Conservation (phyloP, 208 protist species). For the Acanthamoeba culbertsoni region DNA sequence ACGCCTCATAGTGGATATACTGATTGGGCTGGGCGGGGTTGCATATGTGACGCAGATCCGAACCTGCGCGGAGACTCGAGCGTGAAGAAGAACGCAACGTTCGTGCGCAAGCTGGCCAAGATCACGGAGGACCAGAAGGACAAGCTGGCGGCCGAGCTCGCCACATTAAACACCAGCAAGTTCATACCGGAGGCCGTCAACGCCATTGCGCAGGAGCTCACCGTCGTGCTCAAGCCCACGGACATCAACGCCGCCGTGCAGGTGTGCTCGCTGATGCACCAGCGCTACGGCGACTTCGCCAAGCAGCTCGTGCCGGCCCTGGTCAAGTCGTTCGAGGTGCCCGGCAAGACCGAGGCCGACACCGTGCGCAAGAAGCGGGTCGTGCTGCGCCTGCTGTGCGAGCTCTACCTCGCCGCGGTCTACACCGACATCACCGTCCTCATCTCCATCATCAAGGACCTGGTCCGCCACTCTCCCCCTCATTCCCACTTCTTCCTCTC, state of each 20-base stretch:
- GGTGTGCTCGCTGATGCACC: slow-evolving; percentile 77
- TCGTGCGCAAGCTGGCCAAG: slow-evolving; percentile 78
- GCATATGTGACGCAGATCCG: neutral
- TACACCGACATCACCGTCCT: slow-evolving; percentile 48
- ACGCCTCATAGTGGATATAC: too few species aligned
- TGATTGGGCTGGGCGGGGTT: too few species aligned
- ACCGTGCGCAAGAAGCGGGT: slow-evolving; percentile 64
- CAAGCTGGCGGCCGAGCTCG: slow-evolving; percentile 65
- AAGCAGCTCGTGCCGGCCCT: slow-evolving; percentile 49
- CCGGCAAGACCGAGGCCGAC: slow-evolving; percentile 58
- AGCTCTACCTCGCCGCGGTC: slow-evolving; percentile 69
- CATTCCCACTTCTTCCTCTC: neutral
- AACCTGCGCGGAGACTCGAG: slow-evolving; percentile 60
- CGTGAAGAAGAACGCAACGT: slow-evolving; percentile 75
- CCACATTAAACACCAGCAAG: slow-evolving; percentile 76
- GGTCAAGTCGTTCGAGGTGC: slow-evolving; percentile 51
- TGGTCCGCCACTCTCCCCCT: neutral
- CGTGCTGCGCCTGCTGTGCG: slow-evolving; percentile 66
- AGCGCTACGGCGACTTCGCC: slow-evolving; percentile 75
- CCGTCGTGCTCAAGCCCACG: slow-evolving; percentile 59
- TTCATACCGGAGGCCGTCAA: slow-evolving; percentile 77
- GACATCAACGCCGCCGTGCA: slow-evolving; percentile 64
- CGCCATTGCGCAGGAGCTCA: slow-evolving; percentile 72
- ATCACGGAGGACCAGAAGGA: slow-evolving; percentile 72
- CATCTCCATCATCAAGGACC: slow-evolving; percentile 56